Evolutionary conservation across 441 rosid species (phyloP).

Genomic region (Dalechampia spathulata): DNA sequence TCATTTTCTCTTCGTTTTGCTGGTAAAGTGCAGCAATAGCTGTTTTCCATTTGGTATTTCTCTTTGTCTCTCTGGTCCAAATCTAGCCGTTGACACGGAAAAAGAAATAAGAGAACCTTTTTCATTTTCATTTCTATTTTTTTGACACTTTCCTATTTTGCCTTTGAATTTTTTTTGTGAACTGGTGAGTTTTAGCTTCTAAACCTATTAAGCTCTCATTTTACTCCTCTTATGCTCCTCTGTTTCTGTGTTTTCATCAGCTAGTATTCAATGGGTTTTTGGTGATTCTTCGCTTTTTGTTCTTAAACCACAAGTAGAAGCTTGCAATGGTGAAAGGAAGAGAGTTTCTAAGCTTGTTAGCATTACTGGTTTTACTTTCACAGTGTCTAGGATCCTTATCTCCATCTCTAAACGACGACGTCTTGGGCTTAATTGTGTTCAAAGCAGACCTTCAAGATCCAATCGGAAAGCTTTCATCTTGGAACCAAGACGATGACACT

Average conservation of each 20-base stretch:
- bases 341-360: conserved; percentile 24
- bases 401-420: conserved; percentile 85
- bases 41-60: not conserved
- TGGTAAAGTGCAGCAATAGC: not conserved
- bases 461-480: conserved; percentile 56
- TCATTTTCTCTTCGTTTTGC: not conserved
- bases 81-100: too few species aligned
- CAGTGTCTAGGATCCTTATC: conserved; percentile 50
- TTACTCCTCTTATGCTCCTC: not conserved
- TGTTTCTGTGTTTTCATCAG: not conserved
- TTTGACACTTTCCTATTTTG: not conserved
- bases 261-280: not conserved
- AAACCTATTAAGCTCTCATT: not conserved
- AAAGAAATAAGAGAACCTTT: not conserved
- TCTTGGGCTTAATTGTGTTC: conserved; percentile 84
- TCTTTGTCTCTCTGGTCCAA: conserved; percentile 9
- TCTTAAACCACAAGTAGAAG: not conserved
- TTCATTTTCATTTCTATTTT: too few species aligned
- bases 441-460: conserved; percentile 87
- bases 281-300: conserved; percentile 5
- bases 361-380: conserved; percentile 30
- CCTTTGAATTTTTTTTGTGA: not conserved
- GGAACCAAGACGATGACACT: conserved; percentile 74
- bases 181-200: not conserved
- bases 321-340: conserved; percentile 22